Conservation (phyloP, 306 rosid genomes). For the Castanea sativa region DNA sequence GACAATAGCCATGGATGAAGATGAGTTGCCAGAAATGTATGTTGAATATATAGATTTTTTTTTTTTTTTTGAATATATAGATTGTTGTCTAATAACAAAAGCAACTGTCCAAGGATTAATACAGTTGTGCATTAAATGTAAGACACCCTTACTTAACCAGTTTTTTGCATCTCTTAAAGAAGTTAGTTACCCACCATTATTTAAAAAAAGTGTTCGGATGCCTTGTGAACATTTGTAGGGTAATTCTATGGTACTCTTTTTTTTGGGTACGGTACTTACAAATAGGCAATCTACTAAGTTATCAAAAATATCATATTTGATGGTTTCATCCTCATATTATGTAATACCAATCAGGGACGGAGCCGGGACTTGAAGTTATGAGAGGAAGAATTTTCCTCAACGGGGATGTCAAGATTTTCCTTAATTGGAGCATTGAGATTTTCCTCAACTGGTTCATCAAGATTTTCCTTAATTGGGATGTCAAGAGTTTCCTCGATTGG, state of each 20-base stretch:
- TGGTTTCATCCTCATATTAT: too few species aligned
- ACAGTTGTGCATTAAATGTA: not conserved
- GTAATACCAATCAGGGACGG: rapidly evolving
- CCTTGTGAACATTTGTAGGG: too few species aligned
- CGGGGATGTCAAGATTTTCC: too few species aligned
- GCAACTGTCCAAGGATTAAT: not conserved
- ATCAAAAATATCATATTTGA: too few species aligned
- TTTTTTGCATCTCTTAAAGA: not conserved
- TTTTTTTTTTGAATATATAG: not conserved
- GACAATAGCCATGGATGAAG: not conserved
- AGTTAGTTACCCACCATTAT: not conserved
- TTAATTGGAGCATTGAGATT: too few species aligned
- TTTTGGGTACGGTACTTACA: too few species aligned
- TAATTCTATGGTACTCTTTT: too few species aligned
- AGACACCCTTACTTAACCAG: not conserved
- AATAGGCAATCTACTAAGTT: too few species aligned
- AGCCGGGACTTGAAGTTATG: rapidly evolving
- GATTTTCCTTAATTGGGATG: too few species aligned
- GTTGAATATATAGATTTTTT: not conserved
- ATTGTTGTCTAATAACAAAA: not conserved
- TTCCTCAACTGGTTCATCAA: rapidly evolving
- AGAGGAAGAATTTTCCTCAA: too few species aligned
- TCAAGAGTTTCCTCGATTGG: too few species aligned
- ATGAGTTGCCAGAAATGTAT: not conserved
- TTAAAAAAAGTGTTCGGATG: too few species aligned